Percentiles rank a stretch among this genome's conserved stretches.
These are phyloP conservation scores for Coemansia sp. DNA, from an alignment of 192 early-diverging fungal genomes.

Conservation along the genomic window DNA sequence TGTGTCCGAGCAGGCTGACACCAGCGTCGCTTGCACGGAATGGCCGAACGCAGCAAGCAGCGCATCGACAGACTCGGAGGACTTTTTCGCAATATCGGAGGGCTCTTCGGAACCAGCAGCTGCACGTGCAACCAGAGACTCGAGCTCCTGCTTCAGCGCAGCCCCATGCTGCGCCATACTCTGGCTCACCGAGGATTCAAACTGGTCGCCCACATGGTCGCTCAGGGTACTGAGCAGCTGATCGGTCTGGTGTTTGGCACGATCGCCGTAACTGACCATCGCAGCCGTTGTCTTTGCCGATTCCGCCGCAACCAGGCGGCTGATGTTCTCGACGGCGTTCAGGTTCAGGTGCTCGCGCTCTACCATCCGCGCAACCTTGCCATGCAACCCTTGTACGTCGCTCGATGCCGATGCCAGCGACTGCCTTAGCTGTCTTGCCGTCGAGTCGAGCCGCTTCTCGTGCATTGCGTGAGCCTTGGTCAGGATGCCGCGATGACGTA, in stretches of 20 bases:
- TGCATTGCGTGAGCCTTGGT: constrained; percentile 55
- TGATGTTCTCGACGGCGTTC: constrained; percentile 3
- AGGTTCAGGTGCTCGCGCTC: constrained; percentile 29
- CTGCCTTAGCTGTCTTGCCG: constrained; percentile 32
- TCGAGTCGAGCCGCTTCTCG: constrained; percentile 38
- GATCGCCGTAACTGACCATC: not conserved
- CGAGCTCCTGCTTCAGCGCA: constrained; percentile 15
- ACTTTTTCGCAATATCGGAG: not conserved
- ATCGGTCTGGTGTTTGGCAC: constrained; percentile 6
- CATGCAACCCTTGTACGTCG: constrained; percentile 16
- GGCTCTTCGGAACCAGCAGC: not conserved
- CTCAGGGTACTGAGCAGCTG: constrained; percentile 25
- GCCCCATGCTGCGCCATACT: constrained; percentile 4
- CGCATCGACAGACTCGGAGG: not conserved
- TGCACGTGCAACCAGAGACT: not conserved
- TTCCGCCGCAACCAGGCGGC: constrained; percentile 5
- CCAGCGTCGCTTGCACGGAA: not conserved
- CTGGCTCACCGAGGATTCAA: constrained; percentile 14
- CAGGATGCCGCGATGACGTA: constrained; percentile 35
- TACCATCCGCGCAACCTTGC: constrained; percentile 20
- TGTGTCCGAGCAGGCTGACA: not conserved
- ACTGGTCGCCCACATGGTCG: constrained; percentile 27
- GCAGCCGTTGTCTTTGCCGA: not conserved
- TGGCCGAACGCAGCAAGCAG: not conserved
- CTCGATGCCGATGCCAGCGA: constrained; percentile 4